Percentiles rank a stretch among this genome's conserved stretches.
phyloP scores from a whole-genome alignment of 805 yeast species.

The Pichia nanzhaoensis region DNA sequence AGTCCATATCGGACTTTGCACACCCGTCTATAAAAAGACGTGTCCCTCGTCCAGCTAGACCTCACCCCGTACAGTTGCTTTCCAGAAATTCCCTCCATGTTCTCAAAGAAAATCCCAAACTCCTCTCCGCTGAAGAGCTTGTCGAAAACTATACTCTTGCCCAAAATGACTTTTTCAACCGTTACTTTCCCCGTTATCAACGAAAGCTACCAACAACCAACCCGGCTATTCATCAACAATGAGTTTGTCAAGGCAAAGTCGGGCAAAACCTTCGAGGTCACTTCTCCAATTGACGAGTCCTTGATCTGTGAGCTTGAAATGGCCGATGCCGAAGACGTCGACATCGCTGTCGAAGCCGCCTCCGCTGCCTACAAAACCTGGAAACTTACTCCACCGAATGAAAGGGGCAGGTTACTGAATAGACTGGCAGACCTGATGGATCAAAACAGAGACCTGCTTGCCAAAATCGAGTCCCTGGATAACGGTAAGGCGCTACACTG shows the following conservation, averaged over 20 bases:
- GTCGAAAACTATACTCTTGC: background rate
- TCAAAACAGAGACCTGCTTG: slow-evolving; percentile 52
- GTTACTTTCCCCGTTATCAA: slow-evolving; percentile 65
- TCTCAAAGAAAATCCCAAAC: too few relatives aligned
- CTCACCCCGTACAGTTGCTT: too few relatives aligned
- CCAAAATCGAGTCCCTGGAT: slow-evolving; percentile 65
- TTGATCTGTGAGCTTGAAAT: slow-evolving; percentile 44
- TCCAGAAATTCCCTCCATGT: too few relatives aligned
- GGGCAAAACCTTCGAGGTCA: slow-evolving; percentile 43
- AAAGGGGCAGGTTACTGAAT: slow-evolving; percentile 44
- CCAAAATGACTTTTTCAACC: background rate
- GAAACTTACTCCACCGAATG: slow-evolving; percentile 52
- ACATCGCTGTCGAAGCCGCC: slow-evolving; percentile 63
- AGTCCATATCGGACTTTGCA: too few relatives aligned
- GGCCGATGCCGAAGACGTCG: slow-evolving; percentile 58
- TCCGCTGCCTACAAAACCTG: slow-evolving; percentile 54
- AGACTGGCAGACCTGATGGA: slow-evolving; percentile 68
- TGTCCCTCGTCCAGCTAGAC: too few relatives aligned
- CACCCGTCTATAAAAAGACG: too few relatives aligned
- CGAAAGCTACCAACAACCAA: slow-evolving; percentile 45
- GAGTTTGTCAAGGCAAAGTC: slow-evolving; percentile 45
- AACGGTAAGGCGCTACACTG: slow-evolving; percentile 68
- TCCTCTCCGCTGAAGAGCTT: too few relatives aligned
- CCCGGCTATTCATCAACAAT: slow-evolving; percentile 53
- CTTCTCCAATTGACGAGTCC: slow-evolving; percentile 48